Evolutionary conservation across 371 early-diverging fungal species (phyloP), one percentile per base, ranked within the genome.

Genomic region (Massospora cicadina): DNA sequence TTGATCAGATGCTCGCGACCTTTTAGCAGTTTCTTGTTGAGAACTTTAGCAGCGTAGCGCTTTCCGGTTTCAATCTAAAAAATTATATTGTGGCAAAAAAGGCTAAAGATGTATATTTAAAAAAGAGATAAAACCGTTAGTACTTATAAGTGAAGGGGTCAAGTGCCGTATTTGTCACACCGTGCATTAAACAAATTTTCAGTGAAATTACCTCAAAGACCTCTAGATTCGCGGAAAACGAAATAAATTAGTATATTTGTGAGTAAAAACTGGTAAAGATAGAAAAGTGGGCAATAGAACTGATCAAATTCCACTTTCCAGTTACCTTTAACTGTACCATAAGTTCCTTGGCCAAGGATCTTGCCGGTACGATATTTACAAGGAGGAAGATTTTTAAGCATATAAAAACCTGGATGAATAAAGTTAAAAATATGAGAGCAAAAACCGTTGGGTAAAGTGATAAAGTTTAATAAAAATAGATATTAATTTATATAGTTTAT

Each of bases 1-100:
- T 88, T 77, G 65, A 91, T 85, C 89, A 93, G 87, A 70, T 87
- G 84, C 68, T 93, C 91, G 65, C 87, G 77, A 55, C 91, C 92
- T 62, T 77, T 80, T 89, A 94, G 89, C 63, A 88, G 72, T 71
- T 83, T 81, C 71, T 93, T 93, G 77, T 83, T 88, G 75, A 93
- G 89, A 53, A 94, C 83, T 69, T 96, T 96, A 68, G 84, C 88
- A 10, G 97, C 95, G 76, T 82, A 93, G 33, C 75, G 79, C 71
- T 91, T 78, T 32, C 86, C 87, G 1, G 93, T 90, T 55, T 82
- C 83, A 67, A 91, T 86, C 85, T 84, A 73, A 2, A 27, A 54
- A n/a, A 1, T 30, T 58, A 2, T 58, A 27, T 27, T 21, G 25
- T 23, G 5, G 10, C 25, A 56, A 10, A 24, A 21, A 24, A 26